Conservation (phyloP, 2,329 filamentous ascomycete genomes). For the Drechslerella stenobrocha region DNA sequence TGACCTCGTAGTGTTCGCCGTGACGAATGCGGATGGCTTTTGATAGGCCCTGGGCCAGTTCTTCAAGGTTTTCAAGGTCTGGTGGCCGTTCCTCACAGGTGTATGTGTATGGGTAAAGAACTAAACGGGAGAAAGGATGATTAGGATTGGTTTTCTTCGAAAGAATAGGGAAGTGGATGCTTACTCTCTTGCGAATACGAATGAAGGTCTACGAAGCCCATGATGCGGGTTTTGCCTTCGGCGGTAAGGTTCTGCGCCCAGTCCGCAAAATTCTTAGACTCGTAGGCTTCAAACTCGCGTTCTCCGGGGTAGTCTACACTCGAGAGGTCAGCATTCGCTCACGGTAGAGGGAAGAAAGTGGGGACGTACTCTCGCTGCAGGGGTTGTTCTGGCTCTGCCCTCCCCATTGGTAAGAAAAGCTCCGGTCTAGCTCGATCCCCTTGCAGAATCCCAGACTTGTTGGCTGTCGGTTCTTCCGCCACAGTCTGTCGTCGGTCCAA, state of each 20-base stretch:
- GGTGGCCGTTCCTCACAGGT: slow-evolving; percentile 77
- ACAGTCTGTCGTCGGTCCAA: slow-evolving; percentile 87
- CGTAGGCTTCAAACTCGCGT: slow-evolving; percentile 77
- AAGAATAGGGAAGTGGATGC: slow-evolving; percentile 8
- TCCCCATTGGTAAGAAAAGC: slow-evolving; percentile 84
- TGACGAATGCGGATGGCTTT: slow-evolving; percentile 77
- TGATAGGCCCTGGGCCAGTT: slow-evolving; percentile 81
- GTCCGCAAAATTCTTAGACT: slow-evolving; percentile 72
- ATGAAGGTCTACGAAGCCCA: slow-evolving; percentile 87
- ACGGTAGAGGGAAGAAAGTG: not conserved
- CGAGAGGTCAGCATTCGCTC: slow-evolving; percentile 3
- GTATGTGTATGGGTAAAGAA: slow-evolving; percentile 89
- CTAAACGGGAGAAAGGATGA: slow-evolving; percentile 53
- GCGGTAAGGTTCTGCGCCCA: slow-evolving; percentile 82
- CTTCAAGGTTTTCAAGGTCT: slow-evolving; percentile 86
- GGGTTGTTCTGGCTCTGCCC: slow-evolving; percentile 71
- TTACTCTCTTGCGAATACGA: slow-evolving; percentile 81
- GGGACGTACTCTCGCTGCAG: slow-evolving; percentile 72
- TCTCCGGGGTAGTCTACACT: slow-evolving; percentile 70
- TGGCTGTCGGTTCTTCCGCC: slow-evolving; percentile 89
- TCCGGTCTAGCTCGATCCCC: slow-evolving; percentile 85
- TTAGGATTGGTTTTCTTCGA: not conserved
- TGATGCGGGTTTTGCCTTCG: slow-evolving; percentile 71
- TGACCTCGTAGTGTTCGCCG: slow-evolving; percentile 74
- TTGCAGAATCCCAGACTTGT: slow-evolving; percentile 81